Percentiles rank a stretch among this genome's conserved stretches.
These are phyloP conservation scores for Plasmodium reichenowi DNA, from an alignment of 169 alveolate genomes.

Conservation along the genomic window DNA sequence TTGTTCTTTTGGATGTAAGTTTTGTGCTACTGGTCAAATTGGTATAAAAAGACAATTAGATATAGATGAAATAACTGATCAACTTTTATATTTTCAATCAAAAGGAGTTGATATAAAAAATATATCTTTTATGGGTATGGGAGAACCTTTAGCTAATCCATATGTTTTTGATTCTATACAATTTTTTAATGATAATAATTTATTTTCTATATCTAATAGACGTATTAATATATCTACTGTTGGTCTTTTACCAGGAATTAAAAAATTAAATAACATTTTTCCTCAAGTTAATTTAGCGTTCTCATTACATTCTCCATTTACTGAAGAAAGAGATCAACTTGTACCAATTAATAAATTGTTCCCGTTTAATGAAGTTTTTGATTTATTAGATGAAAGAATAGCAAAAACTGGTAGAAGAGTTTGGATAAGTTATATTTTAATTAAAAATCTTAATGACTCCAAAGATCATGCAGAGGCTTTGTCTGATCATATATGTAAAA, in stretches of 20 bases:
- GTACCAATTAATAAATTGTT: conserved; percentile 87
- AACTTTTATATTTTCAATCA: conserved; percentile 86
- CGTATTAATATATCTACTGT: conserved; percentile 88
- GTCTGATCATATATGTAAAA: conserved; percentile 75
- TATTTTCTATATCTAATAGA: conserved; percentile 86
- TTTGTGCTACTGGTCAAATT: conserved; percentile 91
- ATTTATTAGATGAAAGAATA: conserved; percentile 87
- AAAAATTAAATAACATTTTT: conserved; percentile 83
- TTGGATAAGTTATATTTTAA: conserved; percentile 89
- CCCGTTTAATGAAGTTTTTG: conserved; percentile 88
- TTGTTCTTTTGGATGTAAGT: conserved; percentile 88
- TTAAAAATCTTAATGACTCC: conserved; percentile 86
- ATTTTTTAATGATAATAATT: conserved; percentile 80
- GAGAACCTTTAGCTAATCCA: conserved; percentile 92
- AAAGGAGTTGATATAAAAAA: conserved; percentile 84
- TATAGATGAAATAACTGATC: conserved; percentile 91
- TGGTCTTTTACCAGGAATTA: conserved; percentile 91
- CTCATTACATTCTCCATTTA: conserved; percentile 89
- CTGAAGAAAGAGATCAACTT: conserved; percentile 80
- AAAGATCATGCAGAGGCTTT: conserved; percentile 85
- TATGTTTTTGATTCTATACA: conserved; percentile 88
- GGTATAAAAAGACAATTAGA: conserved; percentile 89
- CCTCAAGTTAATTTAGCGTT: conserved; percentile 90
- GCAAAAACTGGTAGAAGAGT: conserved; percentile 88
- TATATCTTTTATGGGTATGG: conserved; percentile 93